These are phyloP conservation scores for Aspergillus sp. DNA, from an alignment of 2,329 filamentous ascomycete species.

Conservation along the genomic window DNA sequence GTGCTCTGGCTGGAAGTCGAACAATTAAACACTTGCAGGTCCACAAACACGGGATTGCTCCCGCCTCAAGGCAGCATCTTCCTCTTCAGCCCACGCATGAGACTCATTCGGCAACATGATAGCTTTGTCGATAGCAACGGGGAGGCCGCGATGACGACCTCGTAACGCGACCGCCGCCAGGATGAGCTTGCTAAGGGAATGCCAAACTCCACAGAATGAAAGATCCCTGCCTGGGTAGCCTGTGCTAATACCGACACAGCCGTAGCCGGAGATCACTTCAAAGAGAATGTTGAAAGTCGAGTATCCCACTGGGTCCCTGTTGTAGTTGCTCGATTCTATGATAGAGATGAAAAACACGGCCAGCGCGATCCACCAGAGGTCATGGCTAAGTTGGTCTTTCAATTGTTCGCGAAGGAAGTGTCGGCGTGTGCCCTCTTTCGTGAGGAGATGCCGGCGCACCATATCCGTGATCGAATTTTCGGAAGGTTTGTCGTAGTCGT, in stretches of 20 bases:
- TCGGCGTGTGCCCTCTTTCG: constrained; percentile 38
- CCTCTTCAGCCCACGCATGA: constrained; percentile 43
- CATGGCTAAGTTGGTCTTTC: constrained; percentile 64
- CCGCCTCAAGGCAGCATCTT: constrained; percentile 37
- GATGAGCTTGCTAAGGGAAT: constrained; percentile 58
- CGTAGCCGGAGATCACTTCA: constrained; percentile 53
- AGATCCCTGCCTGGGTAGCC: constrained; percentile 56
- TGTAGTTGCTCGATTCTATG: constrained; percentile 59
- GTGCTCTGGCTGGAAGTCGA: not conserved
- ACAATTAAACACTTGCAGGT: not conserved
- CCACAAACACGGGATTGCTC: constrained; percentile 25
- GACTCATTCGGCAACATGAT: constrained; percentile 42
- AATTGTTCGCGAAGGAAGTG: constrained; percentile 59
- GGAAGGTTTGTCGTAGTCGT: constrained; percentile 19
- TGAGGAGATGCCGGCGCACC: constrained; percentile 25
- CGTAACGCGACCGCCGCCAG: constrained; percentile 59
- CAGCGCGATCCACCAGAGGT: constrained; percentile 65
- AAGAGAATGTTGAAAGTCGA: constrained; percentile 60
- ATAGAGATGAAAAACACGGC: constrained; percentile 61
- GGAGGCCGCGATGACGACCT: constrained; percentile 57
- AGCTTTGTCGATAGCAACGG: constrained; percentile 57
- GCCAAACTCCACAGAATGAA: constrained; percentile 57
- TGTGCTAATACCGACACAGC: constrained; percentile 61
- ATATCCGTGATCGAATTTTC: constrained; percentile 27
- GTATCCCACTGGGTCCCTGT: constrained; percentile 52